phyloP scores from a whole-genome alignment of 257 asterid genomes.

The Catharanthus roseus region DNA sequence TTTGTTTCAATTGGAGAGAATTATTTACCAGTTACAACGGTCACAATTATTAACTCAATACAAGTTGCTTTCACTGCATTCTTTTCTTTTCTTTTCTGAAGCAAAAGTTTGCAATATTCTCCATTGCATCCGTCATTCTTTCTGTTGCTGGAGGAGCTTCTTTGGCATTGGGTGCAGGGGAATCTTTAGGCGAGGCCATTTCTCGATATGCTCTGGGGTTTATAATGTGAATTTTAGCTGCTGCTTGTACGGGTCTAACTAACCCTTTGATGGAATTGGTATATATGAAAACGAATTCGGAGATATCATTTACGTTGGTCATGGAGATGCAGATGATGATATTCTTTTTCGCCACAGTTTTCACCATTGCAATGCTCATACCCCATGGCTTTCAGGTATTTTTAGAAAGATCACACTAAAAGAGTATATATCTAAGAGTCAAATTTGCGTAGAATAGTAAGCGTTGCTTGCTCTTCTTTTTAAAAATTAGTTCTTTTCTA shows the following conservation, averaged over 20 bases:
- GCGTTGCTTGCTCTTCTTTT: no score
- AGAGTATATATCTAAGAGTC: no score
- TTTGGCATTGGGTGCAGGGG: constrained; percentile 19
- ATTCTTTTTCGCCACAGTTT: constrained; percentile 15
- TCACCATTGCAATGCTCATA: constrained; percentile 19
- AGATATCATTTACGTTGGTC: constrained; percentile 14
- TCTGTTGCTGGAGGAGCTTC: constrained; percentile 16
- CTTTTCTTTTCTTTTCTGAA: constrained; percentile 25
- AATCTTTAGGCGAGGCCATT: constrained; percentile 17
- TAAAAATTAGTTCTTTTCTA: no score
- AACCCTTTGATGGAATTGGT: constrained; percentile 17
- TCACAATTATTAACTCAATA: background rate
- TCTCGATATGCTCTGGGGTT: constrained; percentile 16
- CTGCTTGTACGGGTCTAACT: constrained; percentile 12
- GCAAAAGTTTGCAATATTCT: constrained; percentile 20
- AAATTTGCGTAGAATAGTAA: no score
- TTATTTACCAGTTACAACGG: constrained; percentile 16
- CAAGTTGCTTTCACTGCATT: constrained; percentile 22
- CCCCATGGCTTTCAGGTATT: constrained; percentile 21
- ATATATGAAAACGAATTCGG: constrained; percentile 17
- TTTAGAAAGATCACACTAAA: no score
- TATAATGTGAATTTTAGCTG: constrained; percentile 12
- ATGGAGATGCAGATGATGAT: constrained; percentile 25
- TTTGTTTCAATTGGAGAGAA: constrained; percentile 9
- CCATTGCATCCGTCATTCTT: constrained; percentile 17